These are phyloP conservation scores for Boechera stricta DNA, from an alignment of 345 rosid species.

Conservation along the genomic window DNA sequence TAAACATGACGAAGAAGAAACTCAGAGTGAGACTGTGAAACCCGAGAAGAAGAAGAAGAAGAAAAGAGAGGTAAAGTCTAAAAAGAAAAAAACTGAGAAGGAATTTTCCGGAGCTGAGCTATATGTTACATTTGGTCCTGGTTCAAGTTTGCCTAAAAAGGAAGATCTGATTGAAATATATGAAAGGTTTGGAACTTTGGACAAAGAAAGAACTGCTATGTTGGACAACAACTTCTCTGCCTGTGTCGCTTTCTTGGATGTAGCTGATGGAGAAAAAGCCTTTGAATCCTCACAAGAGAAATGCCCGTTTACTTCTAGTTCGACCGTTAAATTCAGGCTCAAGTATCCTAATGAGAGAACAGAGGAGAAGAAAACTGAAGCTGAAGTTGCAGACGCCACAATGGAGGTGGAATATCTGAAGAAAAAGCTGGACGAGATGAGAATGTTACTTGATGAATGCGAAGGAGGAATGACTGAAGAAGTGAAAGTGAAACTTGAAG, in stretches of 20 bases:
- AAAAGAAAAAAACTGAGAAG: constrained; percentile 36
- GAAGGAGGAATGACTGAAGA: constrained; percentile 46
- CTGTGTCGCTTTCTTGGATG: constrained; percentile 54
- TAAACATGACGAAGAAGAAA: constrained; percentile 8
- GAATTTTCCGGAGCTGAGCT: constrained; percentile 52
- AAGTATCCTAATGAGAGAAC: constrained; percentile 42
- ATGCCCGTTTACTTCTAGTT: constrained; percentile 24
- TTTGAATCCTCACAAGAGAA: constrained; percentile 55
- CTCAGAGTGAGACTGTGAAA: constrained; percentile 20
- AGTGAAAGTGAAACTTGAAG: constrained; percentile 48
- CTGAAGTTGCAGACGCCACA: constrained; percentile 25
- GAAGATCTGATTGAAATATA: constrained; percentile 60
- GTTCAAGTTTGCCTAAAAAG: constrained; percentile 66
- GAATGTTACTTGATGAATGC: constrained; percentile 44
- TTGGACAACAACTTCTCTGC: constrained; percentile 51
- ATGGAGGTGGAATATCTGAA: constrained; percentile 45
- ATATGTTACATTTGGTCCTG: constrained; percentile 62
- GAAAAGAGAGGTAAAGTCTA: constrained; percentile 31
- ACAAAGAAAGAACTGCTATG: constrained; percentile 57
- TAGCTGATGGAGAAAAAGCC: constrained; percentile 71
- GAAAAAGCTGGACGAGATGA: constrained; percentile 52
- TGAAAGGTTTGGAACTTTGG: constrained; percentile 61
- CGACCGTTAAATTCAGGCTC: constrained; percentile 35
- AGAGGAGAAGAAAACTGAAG: constrained; percentile 34
- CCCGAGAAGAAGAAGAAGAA: constrained; percentile 30